Conservation (phyloP, 352 stramenopile species). For the Stephanocyclus meneghinianus region DNA sequence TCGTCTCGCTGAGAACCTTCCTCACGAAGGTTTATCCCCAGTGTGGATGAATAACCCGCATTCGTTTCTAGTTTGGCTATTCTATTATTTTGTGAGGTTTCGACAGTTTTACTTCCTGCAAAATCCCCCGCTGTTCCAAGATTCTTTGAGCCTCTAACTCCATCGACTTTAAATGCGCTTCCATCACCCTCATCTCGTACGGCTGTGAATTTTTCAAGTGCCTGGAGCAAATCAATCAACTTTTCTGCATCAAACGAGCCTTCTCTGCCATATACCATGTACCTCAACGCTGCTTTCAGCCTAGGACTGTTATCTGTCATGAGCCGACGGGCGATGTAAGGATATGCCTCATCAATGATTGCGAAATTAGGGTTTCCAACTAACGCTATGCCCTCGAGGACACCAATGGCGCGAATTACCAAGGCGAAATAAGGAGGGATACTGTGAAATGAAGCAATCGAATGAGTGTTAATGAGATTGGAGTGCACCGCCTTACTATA, state of each 20-base stretch:
- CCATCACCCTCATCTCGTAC: slow-evolving; percentile 77
- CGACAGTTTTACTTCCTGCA: slow-evolving; percentile 60
- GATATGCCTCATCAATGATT: slow-evolving; percentile 87
- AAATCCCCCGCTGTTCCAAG: slow-evolving; percentile 76
- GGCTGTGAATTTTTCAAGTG: slow-evolving; percentile 83
- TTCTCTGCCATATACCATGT: slow-evolving; percentile 87
- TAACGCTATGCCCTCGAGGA: slow-evolving; percentile 87
- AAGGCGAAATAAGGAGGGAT: slow-evolving; percentile 85
- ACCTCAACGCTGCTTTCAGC: slow-evolving; percentile 79
- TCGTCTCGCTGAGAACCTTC: slow-evolving; percentile 52
- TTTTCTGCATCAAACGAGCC: slow-evolving; percentile 86
- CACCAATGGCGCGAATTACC: slow-evolving; percentile 86
- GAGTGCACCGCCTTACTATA: background rate
- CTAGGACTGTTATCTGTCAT: slow-evolving; percentile 83
- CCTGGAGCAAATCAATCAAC: slow-evolving; percentile 86
- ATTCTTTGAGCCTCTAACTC: slow-evolving; percentile 67
- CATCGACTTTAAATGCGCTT: slow-evolving; percentile 81
- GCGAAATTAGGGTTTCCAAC: slow-evolving; percentile 88
- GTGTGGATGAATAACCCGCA: slow-evolving; percentile 41
- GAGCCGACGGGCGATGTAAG: slow-evolving; percentile 84
- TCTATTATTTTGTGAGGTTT: slow-evolving; percentile 9
- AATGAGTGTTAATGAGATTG: slow-evolving; percentile 38
- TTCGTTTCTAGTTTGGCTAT: slow-evolving; percentile 52
- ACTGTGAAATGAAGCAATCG: background rate
- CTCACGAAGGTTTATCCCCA: slow-evolving; percentile 38